These are phyloP conservation scores for Zygosaccharomyces rouxii DNA, from an alignment of 805 yeast species.

Conservation along the genomic window DNA sequence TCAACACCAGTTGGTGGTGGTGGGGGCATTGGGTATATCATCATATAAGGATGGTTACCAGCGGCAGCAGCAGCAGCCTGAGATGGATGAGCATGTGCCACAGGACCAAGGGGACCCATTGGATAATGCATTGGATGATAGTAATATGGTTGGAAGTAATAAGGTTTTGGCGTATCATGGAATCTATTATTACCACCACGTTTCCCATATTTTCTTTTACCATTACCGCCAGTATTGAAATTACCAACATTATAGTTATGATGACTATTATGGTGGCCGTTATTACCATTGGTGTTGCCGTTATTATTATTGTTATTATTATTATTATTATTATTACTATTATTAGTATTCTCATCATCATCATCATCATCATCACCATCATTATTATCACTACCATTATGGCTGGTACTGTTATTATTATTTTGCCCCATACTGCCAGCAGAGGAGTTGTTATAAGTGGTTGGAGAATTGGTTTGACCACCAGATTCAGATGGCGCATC, in stretches of 20 bases:
- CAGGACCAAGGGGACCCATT: constrained; percentile 24
- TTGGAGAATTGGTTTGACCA: constrained; percentile 19
- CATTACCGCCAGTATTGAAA: constrained; percentile 1
- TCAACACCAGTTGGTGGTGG: constrained; percentile 24
- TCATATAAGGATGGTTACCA: constrained; percentile 27
- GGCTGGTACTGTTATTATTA: constrained; percentile 5
- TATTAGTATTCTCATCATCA: neutral
- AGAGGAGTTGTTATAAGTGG: constrained; percentile 28
- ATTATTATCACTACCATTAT: neutral
- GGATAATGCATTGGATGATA: constrained; percentile 32
- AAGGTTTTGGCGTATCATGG: constrained; percentile 24
- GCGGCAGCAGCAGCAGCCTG: constrained; percentile 15
- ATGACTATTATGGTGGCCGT: neutral
- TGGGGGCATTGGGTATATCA: constrained; percentile 33
- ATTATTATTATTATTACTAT: neutral
- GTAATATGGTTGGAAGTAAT: constrained; percentile 28
- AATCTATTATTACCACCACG: constrained; percentile 11
- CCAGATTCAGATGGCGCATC: constrained; percentile 24
- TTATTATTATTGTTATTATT: constrained; percentile 1
- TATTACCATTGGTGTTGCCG: constrained; percentile 1
- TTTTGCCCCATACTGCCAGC: constrained; percentile 28
- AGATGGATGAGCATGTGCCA: constrained; percentile 15
- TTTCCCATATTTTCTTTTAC: constrained; percentile 14
- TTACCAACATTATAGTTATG: neutral
- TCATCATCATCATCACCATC: neutral